Conservation (phyloP, 352 stramenopile genomes). For the Stramenopiles sp. region DNA sequence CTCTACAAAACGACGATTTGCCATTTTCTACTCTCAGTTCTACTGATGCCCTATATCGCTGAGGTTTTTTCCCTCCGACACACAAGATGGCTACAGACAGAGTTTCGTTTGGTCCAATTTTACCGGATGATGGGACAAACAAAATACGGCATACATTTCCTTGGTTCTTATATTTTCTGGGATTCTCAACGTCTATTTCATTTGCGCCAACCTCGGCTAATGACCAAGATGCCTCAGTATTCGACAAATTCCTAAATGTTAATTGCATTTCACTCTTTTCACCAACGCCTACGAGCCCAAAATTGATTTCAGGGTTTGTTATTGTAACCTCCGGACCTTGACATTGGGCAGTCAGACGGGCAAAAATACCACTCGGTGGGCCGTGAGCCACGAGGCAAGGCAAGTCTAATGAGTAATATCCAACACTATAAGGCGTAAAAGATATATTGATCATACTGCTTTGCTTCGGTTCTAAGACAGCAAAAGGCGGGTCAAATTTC, state of each 20-base stretch:
- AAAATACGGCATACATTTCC: slow-evolving; percentile 10
- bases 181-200: too few species aligned
- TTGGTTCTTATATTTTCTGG: slow-evolving; percentile 21
- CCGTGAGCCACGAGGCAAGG: too few species aligned
- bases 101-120: slow-evolving; percentile 13
- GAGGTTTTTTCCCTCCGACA: slow-evolving; percentile 19
- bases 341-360: slow-evolving; percentile 10
- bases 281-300: slow-evolving; percentile 27
- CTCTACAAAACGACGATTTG: slow-evolving; percentile 19
- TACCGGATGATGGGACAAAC: slow-evolving; percentile 19
- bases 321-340: slow-evolving; percentile 10
- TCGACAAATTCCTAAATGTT: slow-evolving; percentile 21
- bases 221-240: slow-evolving; percentile 14
- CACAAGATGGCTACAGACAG: slow-evolving; percentile 16
- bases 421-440: too few species aligned
- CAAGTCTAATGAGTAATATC: too few species aligned
- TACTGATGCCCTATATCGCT: slow-evolving; percentile 18
- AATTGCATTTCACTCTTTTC: slow-evolving; percentile 15
- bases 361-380: too few species aligned
- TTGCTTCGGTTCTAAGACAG: too few species aligned
- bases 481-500: too few species aligned
- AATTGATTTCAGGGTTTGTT: slow-evolving; percentile 20
- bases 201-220: slow-evolving; percentile 15
- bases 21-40: slow-evolving; percentile 17
- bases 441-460: too few species aligned